These are phyloP conservation scores for Calocera viscosa DNA, from an alignment of 768 basidiomycete genomes.

Conservation along the genomic window DNA sequence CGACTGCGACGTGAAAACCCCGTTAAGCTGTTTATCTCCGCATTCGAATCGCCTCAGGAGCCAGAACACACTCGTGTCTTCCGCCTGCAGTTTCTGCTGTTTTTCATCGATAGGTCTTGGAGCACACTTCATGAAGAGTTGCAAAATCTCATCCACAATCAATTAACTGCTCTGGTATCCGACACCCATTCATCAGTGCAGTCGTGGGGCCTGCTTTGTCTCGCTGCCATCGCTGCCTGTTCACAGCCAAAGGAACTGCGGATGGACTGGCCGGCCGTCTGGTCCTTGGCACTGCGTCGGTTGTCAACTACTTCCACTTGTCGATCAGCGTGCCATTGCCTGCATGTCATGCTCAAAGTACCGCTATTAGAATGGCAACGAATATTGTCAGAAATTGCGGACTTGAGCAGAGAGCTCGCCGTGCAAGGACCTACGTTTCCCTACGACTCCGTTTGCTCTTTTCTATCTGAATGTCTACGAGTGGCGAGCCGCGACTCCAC, in stretches of 20 bases:
- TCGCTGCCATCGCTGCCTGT: constrained; percentile 50
- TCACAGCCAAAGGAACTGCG: not conserved
- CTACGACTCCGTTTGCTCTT: constrained; percentile 79
- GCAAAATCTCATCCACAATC: constrained; percentile 43
- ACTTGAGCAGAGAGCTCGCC: constrained; percentile 67
- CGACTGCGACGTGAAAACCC: constrained; percentile 48
- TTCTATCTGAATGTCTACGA: constrained; percentile 55
- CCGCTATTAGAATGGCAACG: constrained; percentile 38
- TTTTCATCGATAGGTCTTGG: constrained; percentile 77
- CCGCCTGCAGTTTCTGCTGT: constrained; percentile 66
- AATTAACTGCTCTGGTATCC: constrained; percentile 49
- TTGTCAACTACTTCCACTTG: constrained; percentile 53
- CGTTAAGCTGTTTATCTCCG: constrained; percentile 41
- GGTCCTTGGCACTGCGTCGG: constrained; percentile 71
- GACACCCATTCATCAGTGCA: constrained; percentile 55
- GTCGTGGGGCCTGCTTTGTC: constrained; percentile 72
- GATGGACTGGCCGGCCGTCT: constrained; percentile 65
- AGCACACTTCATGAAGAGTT: constrained; percentile 42
- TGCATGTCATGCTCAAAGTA: constrained; percentile 40
- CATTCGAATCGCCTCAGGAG: constrained; percentile 28
- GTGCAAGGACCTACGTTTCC: constrained; percentile 82
- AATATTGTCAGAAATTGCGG: constrained; percentile 61
- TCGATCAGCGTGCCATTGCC: constrained; percentile 66
- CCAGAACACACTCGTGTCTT: constrained; percentile 22
- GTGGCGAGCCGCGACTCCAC: constrained; percentile 70